Conservation (phyloP, 2,329 filamentous ascomycete genomes). For the Dothidotthia symphoricarpi region DNA sequence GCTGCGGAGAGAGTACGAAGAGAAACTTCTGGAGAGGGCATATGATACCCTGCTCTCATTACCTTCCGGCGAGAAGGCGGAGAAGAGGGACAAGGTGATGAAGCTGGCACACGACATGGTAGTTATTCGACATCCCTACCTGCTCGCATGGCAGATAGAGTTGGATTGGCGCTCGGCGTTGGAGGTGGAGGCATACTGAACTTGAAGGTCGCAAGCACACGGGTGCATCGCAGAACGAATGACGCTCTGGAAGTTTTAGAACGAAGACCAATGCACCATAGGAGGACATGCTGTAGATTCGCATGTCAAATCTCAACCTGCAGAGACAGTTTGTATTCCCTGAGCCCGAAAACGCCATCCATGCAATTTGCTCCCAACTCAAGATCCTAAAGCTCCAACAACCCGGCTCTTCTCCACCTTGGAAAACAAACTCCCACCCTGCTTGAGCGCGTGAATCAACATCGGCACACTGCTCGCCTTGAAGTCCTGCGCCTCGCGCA, state of each 20-base stretch:
- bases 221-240: too few relatives aligned
- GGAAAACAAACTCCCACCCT: conserved; percentile 63
- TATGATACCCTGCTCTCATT: conserved; percentile 74
- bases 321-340: too few relatives aligned
- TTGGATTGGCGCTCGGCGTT: conserved; percentile 73
- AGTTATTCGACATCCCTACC: conserved; percentile 87
- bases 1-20: conserved; percentile 77
- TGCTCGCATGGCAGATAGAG: conserved; percentile 85
- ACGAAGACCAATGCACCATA: too few relatives aligned
- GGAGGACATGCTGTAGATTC: too few relatives aligned
- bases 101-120: conserved; percentile 89
- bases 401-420: conserved; percentile 52
- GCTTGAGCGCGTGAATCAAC: conserved; percentile 66
- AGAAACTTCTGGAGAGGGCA: conserved; percentile 79
- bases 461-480: conserved; percentile 61
- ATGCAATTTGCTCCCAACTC: conserved; percentile 6
- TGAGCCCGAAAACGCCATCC: conserved; percentile 17
- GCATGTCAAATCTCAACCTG: too few relatives aligned
- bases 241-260: too few relatives aligned
- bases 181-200: conserved; percentile 31
- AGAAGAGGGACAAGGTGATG: conserved; percentile 70
- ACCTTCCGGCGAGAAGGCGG: conserved; percentile 63
- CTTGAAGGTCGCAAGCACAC: background rate
- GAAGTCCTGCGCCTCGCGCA: conserved; percentile 69
- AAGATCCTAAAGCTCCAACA: conserved; percentile 20